Base-by-base conservation (phyloP, 495 filamentous ascomycete species). In the Trichoderma gamsii region DNA sequence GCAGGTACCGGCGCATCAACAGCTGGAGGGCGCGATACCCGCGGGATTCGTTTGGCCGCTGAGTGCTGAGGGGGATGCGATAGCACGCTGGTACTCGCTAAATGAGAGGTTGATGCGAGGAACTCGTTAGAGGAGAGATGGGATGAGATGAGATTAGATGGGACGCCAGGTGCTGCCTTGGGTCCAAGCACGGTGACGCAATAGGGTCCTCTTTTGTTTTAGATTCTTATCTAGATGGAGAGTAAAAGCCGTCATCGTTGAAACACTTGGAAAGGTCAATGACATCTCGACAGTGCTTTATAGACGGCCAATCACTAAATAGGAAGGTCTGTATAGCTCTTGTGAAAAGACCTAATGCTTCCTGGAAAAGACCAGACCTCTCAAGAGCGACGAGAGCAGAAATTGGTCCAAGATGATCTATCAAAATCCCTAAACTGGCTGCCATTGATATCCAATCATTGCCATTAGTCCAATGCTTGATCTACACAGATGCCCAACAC, bases 1-100 rank as follows among this genome's bases (percentile, higher is more conserved):
- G 56, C 56, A 61, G 56, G 56, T 61, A 61, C 56, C 56, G 56
- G 16, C 25, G 16, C 56, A 61, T 21, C 25, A 61, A 32, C 18
- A 4, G 25, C 2, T 23, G 25, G 25, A 13, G 56, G 23, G 56
- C 23, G 56, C 23, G 56, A 61, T 15, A 29, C 56, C 27, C 56
- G 56, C 25, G 11, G 27, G 25, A 15, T 18, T 38, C 35, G 35
- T 38, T 38, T 38, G 35, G 35, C 35, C 35, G 35, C 0, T 13
- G 5, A n/a, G n/a, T 21, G 18, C 49, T 23, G 16, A n/a, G 9
- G 2, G n/a, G 49, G 8, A 8, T 11, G n/a, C n/a, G 35, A 38
- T 38, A 38, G 35, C 35, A 38, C 35, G 35, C 35, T 38, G 35
- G 35, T 38, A 9, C 5, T 38, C 5, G 35, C 35, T 7, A 38